Evolutionary conservation across 1,284 basidiomycete species (phyloP).

Genomic region (Cryptococcus wingfieldii): DNA sequence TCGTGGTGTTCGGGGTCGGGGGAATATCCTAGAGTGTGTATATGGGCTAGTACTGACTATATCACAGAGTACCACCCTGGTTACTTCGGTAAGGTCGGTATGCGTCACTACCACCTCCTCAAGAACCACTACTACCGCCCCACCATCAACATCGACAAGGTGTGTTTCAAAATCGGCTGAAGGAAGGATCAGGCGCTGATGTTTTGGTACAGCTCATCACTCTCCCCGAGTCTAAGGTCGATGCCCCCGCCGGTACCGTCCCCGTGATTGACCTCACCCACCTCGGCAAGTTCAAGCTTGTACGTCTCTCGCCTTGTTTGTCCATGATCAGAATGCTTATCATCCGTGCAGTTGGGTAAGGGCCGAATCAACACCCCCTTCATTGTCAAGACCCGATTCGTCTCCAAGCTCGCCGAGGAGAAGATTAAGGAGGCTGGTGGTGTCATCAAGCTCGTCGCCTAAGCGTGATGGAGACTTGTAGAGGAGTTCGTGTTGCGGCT

Average conservation of each 20-base stretch:
- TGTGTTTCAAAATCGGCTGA: slow-evolving; percentile 49
- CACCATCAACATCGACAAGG: slow-evolving; percentile 94
- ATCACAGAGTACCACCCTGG: slow-evolving; percentile 72
- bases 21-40: background rate
- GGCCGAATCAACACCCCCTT: slow-evolving; percentile 59
- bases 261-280: slow-evolving; percentile 85
- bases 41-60: slow-evolving; percentile 2
- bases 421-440: slow-evolving; percentile 83
- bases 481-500: slow-evolving; percentile 14
- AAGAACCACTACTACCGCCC: slow-evolving; percentile 87
- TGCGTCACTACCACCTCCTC: slow-evolving; percentile 96
- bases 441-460: slow-evolving; percentile 85
- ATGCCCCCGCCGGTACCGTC: slow-evolving; percentile 57
- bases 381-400: slow-evolving; percentile 94
- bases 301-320: slow-evolving; percentile 16
- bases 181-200: slow-evolving; percentile 59
- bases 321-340: background rate
- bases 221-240: slow-evolving; percentile 49
- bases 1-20: background rate
- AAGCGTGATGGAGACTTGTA: slow-evolving; percentile 40
- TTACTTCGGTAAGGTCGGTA: slow-evolving; percentile 75
- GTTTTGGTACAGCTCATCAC: slow-evolving; percentile 41
- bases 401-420: slow-evolving; percentile 78
- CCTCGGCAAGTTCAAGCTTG: slow-evolving; percentile 84
- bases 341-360: slow-evolving; percentile 43